Conservation (phyloP, 495 filamentous ascomycete species). For the Hapsidospora chrysogenum region DNA sequence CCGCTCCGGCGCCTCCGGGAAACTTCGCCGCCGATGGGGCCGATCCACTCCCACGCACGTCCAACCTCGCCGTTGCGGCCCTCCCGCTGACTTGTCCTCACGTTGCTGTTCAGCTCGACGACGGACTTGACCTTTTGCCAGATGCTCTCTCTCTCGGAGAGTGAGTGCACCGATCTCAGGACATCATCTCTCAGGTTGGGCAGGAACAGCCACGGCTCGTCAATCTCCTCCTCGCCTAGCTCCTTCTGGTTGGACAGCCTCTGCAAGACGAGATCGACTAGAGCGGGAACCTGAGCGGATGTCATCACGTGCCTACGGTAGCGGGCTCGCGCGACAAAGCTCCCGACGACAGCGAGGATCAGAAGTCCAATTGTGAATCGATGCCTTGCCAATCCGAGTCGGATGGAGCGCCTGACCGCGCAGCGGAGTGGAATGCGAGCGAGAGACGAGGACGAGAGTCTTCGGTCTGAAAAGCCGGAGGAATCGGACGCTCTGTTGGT, state of each 20-base stretch:
- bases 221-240: slow-evolving; percentile 47
- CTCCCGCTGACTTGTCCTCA: slow-evolving; percentile 71
- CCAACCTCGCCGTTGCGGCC: slow-evolving; percentile 70
- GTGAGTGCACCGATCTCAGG: slow-evolving; percentile 61
- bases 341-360: slow-evolving; percentile 27
- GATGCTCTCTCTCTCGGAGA: slow-evolving; percentile 52
- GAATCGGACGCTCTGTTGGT: slow-evolving; percentile 56
- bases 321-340: slow-evolving; percentile 39
- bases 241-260: slow-evolving; percentile 69
- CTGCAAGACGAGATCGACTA: slow-evolving; percentile 71
- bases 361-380: slow-evolving; percentile 76
- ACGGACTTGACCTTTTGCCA: slow-evolving; percentile 70
- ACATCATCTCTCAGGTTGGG: slow-evolving; percentile 87
- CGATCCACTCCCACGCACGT: slow-evolving; percentile 94
- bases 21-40: slow-evolving; percentile 33
- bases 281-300: slow-evolving; percentile 51
- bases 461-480: slow-evolving; percentile 33
- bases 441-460: slow-evolving; percentile 59
- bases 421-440: slow-evolving; percentile 76
- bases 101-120: slow-evolving; percentile 87
- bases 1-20: slow-evolving; percentile 29
- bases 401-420: slow-evolving; percentile 73
- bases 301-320: slow-evolving; percentile 41
- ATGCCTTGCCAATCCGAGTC: slow-evolving; percentile 87
- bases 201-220: slow-evolving; percentile 56